These are phyloP conservation scores for Collybiopsis confluens DNA, from an alignment of 768 basidiomycete genomes.

Conservation along the genomic window DNA sequence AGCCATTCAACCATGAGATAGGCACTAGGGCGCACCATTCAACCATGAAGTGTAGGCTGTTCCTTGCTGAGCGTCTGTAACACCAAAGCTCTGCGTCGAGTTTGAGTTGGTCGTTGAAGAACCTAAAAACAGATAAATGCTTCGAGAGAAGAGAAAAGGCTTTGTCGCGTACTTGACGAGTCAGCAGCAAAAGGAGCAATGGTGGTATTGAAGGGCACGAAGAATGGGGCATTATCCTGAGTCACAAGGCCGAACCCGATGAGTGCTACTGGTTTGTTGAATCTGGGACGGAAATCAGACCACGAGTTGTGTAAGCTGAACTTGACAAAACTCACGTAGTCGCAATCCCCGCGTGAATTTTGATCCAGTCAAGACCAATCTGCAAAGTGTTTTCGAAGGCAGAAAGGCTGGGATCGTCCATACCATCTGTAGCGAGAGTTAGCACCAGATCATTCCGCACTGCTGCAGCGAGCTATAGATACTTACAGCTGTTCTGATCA, in stretches of 20 bases:
- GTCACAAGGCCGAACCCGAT: slow-evolving; percentile 64
- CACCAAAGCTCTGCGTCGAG: slow-evolving; percentile 36
- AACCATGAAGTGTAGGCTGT: slow-evolving; percentile 55
- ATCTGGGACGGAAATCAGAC: neutral
- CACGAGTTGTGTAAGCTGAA: slow-evolving; percentile 3
- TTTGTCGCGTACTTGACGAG: neutral
- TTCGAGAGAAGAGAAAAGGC: neutral
- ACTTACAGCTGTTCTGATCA: slow-evolving; percentile 43
- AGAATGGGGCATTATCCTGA: slow-evolving; percentile 43
- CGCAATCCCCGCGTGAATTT: slow-evolving; percentile 39
- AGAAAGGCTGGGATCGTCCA: slow-evolving; percentile 43
- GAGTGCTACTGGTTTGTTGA: slow-evolving; percentile 48
- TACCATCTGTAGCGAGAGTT: slow-evolving; percentile 30
- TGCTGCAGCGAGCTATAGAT: no score
- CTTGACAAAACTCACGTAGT: slow-evolving; percentile 31
- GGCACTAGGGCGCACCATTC: slow-evolving; percentile 28
- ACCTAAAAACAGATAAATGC: slow-evolving; percentile 15
- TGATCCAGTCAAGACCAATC: slow-evolving; percentile 53
- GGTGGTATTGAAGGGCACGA: slow-evolving; percentile 57
- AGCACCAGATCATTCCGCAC: neutral
- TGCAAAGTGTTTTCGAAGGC: slow-evolving; percentile 50
- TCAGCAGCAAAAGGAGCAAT: slow-evolving; percentile 36
- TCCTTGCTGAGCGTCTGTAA: slow-evolving; percentile 49
- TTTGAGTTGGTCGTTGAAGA: neutral
- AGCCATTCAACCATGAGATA: neutral